A percentile compares a stretch with the other conserved stretches of the same genome.
Evolutionary conservation across 805 yeast genomes (phyloP).

Genomic region (Candida cerambycidarum): DNA sequence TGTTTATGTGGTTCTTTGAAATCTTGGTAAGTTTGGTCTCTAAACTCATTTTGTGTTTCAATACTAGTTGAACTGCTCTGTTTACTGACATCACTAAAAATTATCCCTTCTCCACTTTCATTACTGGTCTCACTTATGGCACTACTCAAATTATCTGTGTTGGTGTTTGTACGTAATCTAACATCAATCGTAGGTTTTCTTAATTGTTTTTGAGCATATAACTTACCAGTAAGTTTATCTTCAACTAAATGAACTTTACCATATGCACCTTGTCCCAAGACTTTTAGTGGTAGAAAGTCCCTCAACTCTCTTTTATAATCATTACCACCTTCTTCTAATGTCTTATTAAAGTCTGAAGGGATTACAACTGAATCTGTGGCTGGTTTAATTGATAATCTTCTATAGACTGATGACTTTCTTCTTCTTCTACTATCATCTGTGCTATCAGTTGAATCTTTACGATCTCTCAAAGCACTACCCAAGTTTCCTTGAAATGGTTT

Average conservation of each 20-base stretch:
- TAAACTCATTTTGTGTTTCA: too few species aligned
- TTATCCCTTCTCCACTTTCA: background rate
- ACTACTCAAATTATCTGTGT: too few species aligned
- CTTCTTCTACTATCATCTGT: background rate
- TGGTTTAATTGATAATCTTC: conserved; percentile 15
- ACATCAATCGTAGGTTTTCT: conserved; percentile 34
- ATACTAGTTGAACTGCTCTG: background rate
- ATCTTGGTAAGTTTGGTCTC: too few species aligned
- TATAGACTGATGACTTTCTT: conserved; percentile 16
- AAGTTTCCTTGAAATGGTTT: conserved; percentile 1
- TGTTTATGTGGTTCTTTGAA: background rate
- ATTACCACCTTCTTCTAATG: conserved; percentile 5
- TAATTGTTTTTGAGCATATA: conserved; percentile 46
- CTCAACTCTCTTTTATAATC: conserved; percentile 10
- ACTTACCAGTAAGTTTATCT: conserved; percentile 34
- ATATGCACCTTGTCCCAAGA: conserved; percentile 45
- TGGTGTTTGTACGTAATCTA: too few species aligned
- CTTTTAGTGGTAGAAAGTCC: conserved; percentile 43
- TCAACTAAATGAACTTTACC: conserved; percentile 45
- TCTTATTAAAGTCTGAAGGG: conserved; percentile 12
- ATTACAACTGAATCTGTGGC: conserved; percentile 14
- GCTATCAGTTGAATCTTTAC: background rate
- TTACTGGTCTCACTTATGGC: background rate
- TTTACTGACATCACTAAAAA: background rate
- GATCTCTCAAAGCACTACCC: background rate